Evolutionary conservation across 2,329 filamentous ascomycete genomes (phyloP), one percentile per base, ranked within the genome.

Genomic region (Alternaria sp.): DNA sequence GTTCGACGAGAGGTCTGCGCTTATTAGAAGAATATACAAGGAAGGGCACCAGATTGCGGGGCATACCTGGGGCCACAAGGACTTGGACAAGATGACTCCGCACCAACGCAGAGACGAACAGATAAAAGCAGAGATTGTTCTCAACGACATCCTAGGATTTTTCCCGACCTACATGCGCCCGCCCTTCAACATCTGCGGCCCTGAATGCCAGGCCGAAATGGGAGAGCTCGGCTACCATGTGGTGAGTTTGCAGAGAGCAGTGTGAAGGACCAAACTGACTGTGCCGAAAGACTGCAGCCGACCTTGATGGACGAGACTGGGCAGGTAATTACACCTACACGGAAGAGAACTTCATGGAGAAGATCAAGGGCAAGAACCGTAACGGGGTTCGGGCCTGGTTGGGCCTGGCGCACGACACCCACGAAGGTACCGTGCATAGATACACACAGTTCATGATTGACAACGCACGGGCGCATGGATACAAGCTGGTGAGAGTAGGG

Each of bases 31-130:
- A 65, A 84, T 85, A 9, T 85, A 79, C 64, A 79, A 79, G 5
- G 80, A 81, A 2, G 86, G 85, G 5, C 86, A 87, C 67, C 86
- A 87, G 69, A 77, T 87, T 43, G 83, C 84, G 11, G 85, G 84
- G 3, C 86, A 87, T 70, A 85, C 84, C 6, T 66, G 43, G 50
- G 43, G 30, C 23, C 85, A 87, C 67, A 12, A 7, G 19, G 8
- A 60, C 13, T 13, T 56, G 51, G 44, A 56, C 6, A 21, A 47
- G 17, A 25, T 43, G 6, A 17, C 25, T 19, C 49, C 23, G 15
- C 17, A 60, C 4, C 17, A 56, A 15, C 58, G 44, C n/a, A 60
- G 44, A 21, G 68, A 77, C 30, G 83, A 87, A 74, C 86, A 87
- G 82, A 80, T 81, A 54, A 80, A 80, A 57, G 77, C 85, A 5